phyloP scores from a whole-genome alignment of 768 basidiomycete genomes.

The Amanita pallidorosea region DNA sequence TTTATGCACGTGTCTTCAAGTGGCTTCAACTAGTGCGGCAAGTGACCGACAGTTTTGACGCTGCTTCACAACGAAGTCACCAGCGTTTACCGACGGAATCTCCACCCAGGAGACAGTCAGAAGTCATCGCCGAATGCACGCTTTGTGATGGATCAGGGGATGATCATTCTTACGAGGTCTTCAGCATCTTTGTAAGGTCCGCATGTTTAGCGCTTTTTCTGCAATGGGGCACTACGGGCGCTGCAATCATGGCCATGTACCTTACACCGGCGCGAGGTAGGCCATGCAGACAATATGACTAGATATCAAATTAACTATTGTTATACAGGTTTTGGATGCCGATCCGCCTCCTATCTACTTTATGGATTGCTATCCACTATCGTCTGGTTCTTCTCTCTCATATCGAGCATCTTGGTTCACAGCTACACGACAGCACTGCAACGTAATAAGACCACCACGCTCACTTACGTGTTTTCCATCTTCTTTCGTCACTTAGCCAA shows the following conservation, averaged over 20 bases:
- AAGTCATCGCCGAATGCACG: background rate
- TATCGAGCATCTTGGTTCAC: constrained; percentile 15
- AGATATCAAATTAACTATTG: background rate
- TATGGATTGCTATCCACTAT: constrained; percentile 14
- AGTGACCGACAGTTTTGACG: constrained; percentile 9
- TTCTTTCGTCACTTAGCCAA: too few species aligned
- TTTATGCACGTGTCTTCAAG: constrained; percentile 13
- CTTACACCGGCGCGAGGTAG: constrained; percentile 14
- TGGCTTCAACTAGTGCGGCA: constrained; percentile 11
- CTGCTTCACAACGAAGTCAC: constrained; percentile 2
- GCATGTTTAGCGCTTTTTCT: constrained; percentile 11
- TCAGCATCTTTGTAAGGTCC: constrained; percentile 8
- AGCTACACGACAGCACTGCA: constrained; percentile 8
- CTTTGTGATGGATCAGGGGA: background rate
- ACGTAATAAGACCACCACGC: too few species aligned
- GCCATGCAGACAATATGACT: background rate
- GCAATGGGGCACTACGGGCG: constrained; percentile 17
- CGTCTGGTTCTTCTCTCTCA: constrained; percentile 13
- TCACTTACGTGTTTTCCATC: too few species aligned
- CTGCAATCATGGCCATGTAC: constrained; percentile 12
- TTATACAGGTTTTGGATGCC: background rate
- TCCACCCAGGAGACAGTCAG: background rate
- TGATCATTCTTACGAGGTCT: background rate
- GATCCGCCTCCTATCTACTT: constrained; percentile 6
- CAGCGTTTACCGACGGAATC: background rate